A percentile compares a stretch with the other conserved stretches of the same genome.
phyloP scores from a whole-genome alignment of 208 protist species.

The Wallacemonas sp. region DNA sequence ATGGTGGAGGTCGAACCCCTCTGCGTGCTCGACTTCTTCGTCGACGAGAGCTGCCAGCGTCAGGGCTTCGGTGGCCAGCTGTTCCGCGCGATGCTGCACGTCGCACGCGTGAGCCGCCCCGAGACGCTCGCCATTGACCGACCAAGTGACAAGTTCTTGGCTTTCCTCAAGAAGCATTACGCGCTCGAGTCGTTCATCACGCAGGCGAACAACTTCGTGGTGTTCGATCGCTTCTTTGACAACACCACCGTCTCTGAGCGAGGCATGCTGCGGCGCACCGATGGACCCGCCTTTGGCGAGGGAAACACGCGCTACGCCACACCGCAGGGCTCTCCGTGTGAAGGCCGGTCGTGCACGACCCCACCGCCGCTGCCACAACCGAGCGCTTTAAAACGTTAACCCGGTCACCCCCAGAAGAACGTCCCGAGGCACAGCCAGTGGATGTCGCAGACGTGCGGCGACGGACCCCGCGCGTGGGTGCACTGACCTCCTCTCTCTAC shows the following conservation, averaged over 20 bases:
- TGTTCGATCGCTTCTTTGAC: slow-evolving; percentile 90
- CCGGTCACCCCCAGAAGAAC: slow-evolving; percentile 2
- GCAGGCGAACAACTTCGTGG: slow-evolving; percentile 93
- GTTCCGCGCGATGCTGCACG: slow-evolving; percentile 72
- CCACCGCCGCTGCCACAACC: background rate
- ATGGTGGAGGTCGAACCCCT: slow-evolving; percentile 90
- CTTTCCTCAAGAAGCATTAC: slow-evolving; percentile 90
- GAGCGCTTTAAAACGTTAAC: background rate
- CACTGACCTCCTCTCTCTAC: background rate
- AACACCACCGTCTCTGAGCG: slow-evolving; percentile 45
- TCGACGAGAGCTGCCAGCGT: slow-evolving; percentile 84
- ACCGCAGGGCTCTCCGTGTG: background rate
- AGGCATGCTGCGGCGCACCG: slow-evolving; percentile 28
- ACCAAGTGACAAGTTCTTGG: slow-evolving; percentile 88
- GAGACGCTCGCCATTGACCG: slow-evolving; percentile 89
- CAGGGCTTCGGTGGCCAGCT: slow-evolving; percentile 77
- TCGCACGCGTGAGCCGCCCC: slow-evolving; percentile 18
- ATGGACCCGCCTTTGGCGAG: background rate
- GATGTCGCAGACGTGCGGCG: background rate
- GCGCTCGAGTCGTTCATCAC: slow-evolving; percentile 62
- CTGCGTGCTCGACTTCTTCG: slow-evolving; percentile 95
- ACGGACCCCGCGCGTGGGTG: too few species aligned
- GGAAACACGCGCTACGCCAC: background rate
- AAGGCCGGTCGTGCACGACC: background rate
- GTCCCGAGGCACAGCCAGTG: background rate